Conservation (phyloP, 371 early-diverging fungal species). For the Funneliformis caledonium region DNA sequence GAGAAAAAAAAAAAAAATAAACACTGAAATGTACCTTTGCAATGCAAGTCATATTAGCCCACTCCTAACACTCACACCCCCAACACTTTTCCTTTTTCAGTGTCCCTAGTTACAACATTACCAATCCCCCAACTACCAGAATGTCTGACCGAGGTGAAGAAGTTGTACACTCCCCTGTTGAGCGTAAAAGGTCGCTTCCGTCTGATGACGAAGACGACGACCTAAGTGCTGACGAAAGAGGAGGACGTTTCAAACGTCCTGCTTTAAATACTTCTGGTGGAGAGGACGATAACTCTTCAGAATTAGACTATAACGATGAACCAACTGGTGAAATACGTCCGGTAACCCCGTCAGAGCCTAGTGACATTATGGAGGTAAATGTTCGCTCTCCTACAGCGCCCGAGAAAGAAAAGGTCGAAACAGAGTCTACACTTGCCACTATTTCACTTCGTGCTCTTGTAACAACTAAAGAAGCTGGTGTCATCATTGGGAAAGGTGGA, state of each 20-base stretch:
- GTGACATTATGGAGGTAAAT: slow-evolving; percentile 32
- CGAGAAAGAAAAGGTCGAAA: slow-evolving; percentile 29
- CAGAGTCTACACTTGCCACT: slow-evolving; percentile 29
- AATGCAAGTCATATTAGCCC: slow-evolving; percentile 20
- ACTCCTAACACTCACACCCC: slow-evolving; percentile 37
- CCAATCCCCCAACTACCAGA: slow-evolving; percentile 1
- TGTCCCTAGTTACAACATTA: slow-evolving; percentile 12
- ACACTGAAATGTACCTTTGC: slow-evolving; percentile 27
- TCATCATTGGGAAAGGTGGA: slow-evolving; percentile 92
- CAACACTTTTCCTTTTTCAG: slow-evolving; percentile 38
- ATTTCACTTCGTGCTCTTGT: slow-evolving; percentile 88
- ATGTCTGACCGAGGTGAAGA: slow-evolving; percentile 40
- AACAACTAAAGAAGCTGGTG: slow-evolving; percentile 90
- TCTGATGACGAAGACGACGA: slow-evolving; percentile 40
- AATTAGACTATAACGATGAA: slow-evolving; percentile 26
- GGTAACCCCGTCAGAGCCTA: slow-evolving; percentile 18
- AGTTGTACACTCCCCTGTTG: slow-evolving; percentile 30
- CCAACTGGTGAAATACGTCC: slow-evolving; percentile 9
- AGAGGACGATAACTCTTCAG: slow-evolving; percentile 34
- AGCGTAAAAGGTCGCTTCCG: slow-evolving; percentile 40
- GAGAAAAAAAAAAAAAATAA: background rate
- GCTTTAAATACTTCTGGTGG: slow-evolving; percentile 36
- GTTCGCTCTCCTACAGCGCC: slow-evolving; percentile 17
- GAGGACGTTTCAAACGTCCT: slow-evolving; percentile 37
- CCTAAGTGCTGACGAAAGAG: slow-evolving; percentile 35